Evolutionary conservation across 306 rosid species (phyloP).

Genomic region (Corylus heterophylla): DNA sequence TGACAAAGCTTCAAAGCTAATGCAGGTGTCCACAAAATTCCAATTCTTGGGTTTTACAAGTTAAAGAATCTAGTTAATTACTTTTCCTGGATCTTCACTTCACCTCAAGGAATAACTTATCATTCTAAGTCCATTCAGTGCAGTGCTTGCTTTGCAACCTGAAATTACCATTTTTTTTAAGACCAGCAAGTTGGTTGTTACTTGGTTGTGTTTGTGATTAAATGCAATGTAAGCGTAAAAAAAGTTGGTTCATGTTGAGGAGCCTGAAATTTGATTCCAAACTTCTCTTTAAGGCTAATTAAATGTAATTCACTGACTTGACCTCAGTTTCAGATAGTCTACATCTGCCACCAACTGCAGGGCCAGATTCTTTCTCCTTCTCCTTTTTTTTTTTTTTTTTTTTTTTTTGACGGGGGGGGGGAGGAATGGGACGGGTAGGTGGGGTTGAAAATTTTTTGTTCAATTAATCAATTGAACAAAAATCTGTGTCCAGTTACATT

Average conservation of each 20-base stretch:
- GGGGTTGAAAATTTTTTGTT: too few relatives aligned
- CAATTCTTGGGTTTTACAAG: constrained; percentile 16
- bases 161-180: neutral
- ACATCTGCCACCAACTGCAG: neutral
- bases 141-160: neutral
- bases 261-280: neutral
- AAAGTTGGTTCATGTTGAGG: neutral
- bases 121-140: neutral
- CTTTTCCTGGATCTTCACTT: neutral
- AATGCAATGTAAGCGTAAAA: neutral
- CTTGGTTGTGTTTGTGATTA: neutral
- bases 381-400: too few relatives aligned
- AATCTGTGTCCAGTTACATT: too few relatives aligned
- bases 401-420: too few relatives aligned
- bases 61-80: neutral
- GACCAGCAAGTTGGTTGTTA: neutral
- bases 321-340: neutral
- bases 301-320: neutral
- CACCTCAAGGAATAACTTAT: neutral
- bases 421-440: too few relatives aligned
- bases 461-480: too few relatives aligned
- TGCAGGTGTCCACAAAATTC: constrained; percentile 67
- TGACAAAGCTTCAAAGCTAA: constrained; percentile 79
- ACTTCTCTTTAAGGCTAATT: neutral
- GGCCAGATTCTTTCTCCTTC: neutral